Percentiles rank a stretch among this genome's conserved stretches.
Evolutionary conservation across 345 rosid genomes (phyloP).

Genomic region (Crucihimalaya himalaica): DNA sequence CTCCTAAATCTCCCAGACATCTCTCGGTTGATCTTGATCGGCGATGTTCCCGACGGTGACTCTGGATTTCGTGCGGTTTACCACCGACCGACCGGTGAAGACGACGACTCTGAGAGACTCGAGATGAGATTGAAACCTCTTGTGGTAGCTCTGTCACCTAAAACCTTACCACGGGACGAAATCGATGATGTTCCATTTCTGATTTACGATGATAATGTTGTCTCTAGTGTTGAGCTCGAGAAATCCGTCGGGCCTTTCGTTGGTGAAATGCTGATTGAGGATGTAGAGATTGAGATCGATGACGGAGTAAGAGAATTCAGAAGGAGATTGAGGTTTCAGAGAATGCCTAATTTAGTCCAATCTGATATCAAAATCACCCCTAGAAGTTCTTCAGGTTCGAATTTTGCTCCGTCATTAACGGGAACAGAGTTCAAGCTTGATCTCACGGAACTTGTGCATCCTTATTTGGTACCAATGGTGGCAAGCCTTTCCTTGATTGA

Average conservation of each 20-base stretch:
- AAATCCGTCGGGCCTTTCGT: slow-evolving; percentile 53
- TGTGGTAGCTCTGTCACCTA: slow-evolving; percentile 55
- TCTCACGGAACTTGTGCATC: slow-evolving; percentile 62
- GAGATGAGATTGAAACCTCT: slow-evolving; percentile 51
- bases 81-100: slow-evolving; percentile 13
- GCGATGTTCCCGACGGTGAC: slow-evolving; percentile 39
- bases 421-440: slow-evolving; percentile 49
- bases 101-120: slow-evolving; percentile 26
- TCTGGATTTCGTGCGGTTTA: slow-evolving; percentile 31
- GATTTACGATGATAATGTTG: slow-evolving; percentile 62
- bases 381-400: background rate
- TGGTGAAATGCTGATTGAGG: slow-evolving; percentile 82
- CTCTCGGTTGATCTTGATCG: slow-evolving; percentile 67
- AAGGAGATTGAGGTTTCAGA: slow-evolving; percentile 88
- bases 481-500: slow-evolving; percentile 58
- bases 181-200: slow-evolving; percentile 48
- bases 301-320: slow-evolving; percentile 50
- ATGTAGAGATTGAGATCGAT: slow-evolving; percentile 55
- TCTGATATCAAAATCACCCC: slow-evolving; percentile 58
- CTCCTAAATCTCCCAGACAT: slow-evolving; percentile 55
- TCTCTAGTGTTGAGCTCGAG: slow-evolving; percentile 54
- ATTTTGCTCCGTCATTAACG: slow-evolving; percentile 31
- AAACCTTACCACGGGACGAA: slow-evolving; percentile 30
- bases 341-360: slow-evolving; percentile 80
- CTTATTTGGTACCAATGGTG: slow-evolving; percentile 78